Evolutionary conservation across 305 asterid species (phyloP).

Genomic region (Fraxinus dipetala): DNA sequence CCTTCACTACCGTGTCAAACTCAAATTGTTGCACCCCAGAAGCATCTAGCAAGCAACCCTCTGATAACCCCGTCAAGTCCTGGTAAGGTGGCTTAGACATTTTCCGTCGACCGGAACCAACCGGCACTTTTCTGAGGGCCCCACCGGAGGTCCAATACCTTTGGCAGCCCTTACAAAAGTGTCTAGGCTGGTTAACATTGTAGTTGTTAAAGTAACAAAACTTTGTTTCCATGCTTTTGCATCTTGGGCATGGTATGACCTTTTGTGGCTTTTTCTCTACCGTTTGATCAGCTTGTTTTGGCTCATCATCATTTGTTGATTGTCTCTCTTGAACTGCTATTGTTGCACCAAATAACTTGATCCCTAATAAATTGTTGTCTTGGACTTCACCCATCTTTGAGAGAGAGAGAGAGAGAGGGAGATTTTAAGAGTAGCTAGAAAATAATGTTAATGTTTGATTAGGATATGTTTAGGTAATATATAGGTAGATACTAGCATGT

Average conservation of each 20-base stretch:
- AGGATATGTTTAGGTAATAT: conserved; percentile 17
- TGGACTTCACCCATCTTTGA: conserved; percentile 46
- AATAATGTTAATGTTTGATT: conserved; percentile 32
- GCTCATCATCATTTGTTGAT: conserved; percentile 11
- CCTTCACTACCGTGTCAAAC: conserved; percentile 47
- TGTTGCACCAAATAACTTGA: conserved; percentile 81
- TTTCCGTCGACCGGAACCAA: conserved; percentile 89
- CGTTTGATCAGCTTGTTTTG: conserved; percentile 20
- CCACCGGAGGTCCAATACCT: conserved; percentile 98
- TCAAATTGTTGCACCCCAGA: conserved; percentile 41
- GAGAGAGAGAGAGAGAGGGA: conserved; percentile 9
- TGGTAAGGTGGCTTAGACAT: conserved; percentile 47
- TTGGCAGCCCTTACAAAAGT: conserved; percentile 83
- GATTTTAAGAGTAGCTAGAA: background rate
- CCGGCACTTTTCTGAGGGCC: conserved; percentile 79
- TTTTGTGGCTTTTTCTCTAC: conserved; percentile 63
- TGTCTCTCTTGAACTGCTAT: conserved; percentile 39
- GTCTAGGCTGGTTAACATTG: conserved; percentile 89
- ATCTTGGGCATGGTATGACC: conserved; percentile 78
- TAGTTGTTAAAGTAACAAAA: conserved; percentile 90
- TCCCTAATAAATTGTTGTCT: conserved; percentile 48
- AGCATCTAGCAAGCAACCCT: conserved; percentile 44
- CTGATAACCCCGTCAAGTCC: conserved; percentile 24
- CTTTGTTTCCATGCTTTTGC: conserved; percentile 85
- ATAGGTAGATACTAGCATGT: background rate